Base-by-base conservation (phyloP, 345 rosid genomes). In the Hevea brasiliensis region DNA sequence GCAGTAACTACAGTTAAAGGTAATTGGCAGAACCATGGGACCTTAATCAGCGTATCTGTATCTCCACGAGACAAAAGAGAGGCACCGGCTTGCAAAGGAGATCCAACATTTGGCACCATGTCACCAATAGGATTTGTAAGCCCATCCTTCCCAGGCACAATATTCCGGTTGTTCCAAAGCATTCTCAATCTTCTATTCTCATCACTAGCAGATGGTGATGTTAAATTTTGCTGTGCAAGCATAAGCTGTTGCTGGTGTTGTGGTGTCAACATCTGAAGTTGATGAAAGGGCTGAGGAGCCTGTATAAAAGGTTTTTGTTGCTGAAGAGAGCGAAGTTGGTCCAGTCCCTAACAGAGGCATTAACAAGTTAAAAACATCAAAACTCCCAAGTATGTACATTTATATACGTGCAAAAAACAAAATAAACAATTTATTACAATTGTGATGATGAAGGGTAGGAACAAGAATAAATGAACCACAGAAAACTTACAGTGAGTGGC, bases 231-330 rank as follows among this genome's bases (percentile, higher is more conserved):
- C 71, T 94, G 99, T 18, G 98, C 92, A 55, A 95, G 87, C 89
- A 95, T 73, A 76, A 95, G 94, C 81, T 94, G 98, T 79, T 93
- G 98, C 80, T 90, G 98, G 68, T 94, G 99, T 68, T 92, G 98
- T 18, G 94, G 97, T 56, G 92, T 62, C 81, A 92, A 65, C 98
- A 92, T 92, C 85, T 89, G 97, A 78, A 92, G 85, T 76, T 87
- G 97, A 76, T 88, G 95, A 83, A 87, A 94, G 42, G 97, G 86
- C 81, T 90, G 97, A 53, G 92, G 93, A 74, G 92, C 79, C 84
- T 91, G 99, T 72, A 95, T 87, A 81, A 84, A 95, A 76, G 98
- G 82, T 77, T 95, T 95, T 81, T 89, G 97, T 76, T 74, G 96
- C 70, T 89, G 98, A 71, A 90, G 97, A 40, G 94, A 40, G 42